phyloP scores from a whole-genome alignment of 495 filamentous ascomycete species.

The Podospora fimiseda region DNA sequence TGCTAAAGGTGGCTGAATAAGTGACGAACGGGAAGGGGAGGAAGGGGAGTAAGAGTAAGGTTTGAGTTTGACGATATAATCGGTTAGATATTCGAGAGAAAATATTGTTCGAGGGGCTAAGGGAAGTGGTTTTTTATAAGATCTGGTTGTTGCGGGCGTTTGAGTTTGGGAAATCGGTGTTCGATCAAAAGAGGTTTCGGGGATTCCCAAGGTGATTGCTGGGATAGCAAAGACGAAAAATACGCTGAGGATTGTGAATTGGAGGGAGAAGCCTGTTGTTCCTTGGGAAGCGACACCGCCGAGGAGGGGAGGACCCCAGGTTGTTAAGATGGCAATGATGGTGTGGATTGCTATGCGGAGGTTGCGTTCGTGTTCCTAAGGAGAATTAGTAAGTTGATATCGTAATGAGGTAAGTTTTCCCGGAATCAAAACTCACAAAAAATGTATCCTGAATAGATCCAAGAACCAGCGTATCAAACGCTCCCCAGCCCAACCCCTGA shows the following conservation, averaged over 20 bases:
- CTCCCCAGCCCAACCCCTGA: conserved; percentile 49
- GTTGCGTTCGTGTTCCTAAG: conserved; percentile 43
- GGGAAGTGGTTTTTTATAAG: conserved; percentile 22
- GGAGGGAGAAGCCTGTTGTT: conserved; percentile 31
- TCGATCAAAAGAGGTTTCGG: conserved; percentile 46
- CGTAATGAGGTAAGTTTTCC: too few species aligned
- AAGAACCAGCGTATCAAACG: conserved; percentile 42
- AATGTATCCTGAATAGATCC: conserved; percentile 46
- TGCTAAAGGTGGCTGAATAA: conserved; percentile 38
- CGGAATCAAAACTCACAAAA: conserved; percentile 38
- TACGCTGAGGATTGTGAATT: conserved; percentile 42
- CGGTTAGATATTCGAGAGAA: conserved; percentile 22
- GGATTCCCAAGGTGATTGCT: conserved; percentile 37
- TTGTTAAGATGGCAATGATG: conserved; percentile 36
- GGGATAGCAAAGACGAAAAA: conserved; percentile 41
- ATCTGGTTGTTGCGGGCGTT: conserved; percentile 22
- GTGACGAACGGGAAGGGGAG: conserved; percentile 14
- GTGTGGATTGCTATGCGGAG: conserved; percentile 33
- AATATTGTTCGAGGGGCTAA: conserved; percentile 25
- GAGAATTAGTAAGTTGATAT: conserved; percentile 14
- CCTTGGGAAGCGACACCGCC: conserved; percentile 39
- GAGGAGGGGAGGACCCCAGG: conserved; percentile 44
- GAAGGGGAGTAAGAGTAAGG: conserved; percentile 30
- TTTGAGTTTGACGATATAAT: conserved; percentile 35
- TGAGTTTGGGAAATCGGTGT: conserved; percentile 21